A percentile compares a stretch with the other conserved stretches of the same genome.
Conservation (phyloP, 1,284 basidiomycete species). For the Apiotrichum brassicae region DNA sequence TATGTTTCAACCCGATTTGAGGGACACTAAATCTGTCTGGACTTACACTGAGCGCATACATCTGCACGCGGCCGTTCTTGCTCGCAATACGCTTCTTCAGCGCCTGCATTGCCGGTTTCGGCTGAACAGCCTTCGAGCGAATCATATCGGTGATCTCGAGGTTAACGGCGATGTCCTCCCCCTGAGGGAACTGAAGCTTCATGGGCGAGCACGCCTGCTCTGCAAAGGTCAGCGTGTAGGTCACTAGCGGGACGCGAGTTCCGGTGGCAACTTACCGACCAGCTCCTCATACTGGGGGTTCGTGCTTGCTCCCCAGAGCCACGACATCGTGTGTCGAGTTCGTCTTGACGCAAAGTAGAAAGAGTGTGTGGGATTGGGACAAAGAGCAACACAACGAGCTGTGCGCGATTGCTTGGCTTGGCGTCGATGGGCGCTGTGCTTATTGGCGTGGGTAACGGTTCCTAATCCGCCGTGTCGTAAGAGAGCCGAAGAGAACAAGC, state of each 20-base stretch:
- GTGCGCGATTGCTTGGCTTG: too few relatives aligned
- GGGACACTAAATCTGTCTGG: neutral
- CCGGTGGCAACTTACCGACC: constrained; percentile 31
- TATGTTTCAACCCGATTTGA: neutral
- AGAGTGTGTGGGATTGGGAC: neutral
- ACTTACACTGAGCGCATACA: constrained; percentile 75
- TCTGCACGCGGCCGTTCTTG: constrained; percentile 93
- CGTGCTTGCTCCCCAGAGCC: constrained; percentile 43
- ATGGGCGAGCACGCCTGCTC: constrained; percentile 48
- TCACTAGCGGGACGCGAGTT: neutral
- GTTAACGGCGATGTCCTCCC: constrained; percentile 85
- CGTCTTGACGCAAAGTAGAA: neutral
- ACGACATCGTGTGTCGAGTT: constrained; percentile 32
- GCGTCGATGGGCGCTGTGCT: too few relatives aligned
- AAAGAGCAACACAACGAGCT: too few relatives aligned
- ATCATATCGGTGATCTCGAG: constrained; percentile 97
- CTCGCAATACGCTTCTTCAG: constrained; percentile 82
- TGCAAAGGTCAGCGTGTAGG: constrained; percentile 6
- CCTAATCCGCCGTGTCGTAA: too few relatives aligned
- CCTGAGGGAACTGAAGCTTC: constrained; percentile 47
- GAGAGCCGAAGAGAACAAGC: too few relatives aligned
- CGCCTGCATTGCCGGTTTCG: constrained; percentile 81
- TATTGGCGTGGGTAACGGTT: too few relatives aligned
- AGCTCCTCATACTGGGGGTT: constrained; percentile 46
- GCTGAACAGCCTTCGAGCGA: constrained; percentile 77